Conservation (phyloP, 1,139 yeast genomes). For the Petasospora fabianii region DNA sequence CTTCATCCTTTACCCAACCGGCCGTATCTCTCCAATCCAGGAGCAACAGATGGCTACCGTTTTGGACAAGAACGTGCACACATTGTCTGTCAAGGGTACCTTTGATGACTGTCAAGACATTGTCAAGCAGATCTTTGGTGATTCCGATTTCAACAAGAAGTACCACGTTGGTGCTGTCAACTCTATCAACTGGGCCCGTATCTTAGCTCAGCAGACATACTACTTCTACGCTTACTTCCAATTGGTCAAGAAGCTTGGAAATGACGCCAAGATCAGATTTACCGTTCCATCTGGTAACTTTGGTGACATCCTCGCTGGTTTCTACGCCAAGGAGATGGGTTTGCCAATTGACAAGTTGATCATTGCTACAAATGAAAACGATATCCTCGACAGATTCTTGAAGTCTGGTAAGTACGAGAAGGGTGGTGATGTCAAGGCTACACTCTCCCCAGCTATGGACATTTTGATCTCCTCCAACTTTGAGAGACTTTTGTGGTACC, state of each 20-base stretch:
- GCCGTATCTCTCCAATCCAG: constrained; percentile 95
- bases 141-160: constrained; percentile 76
- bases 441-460: constrained; percentile 98
- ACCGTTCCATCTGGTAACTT: constrained; percentile 98
- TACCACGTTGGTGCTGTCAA: constrained; percentile 97
- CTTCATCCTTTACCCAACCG: constrained; percentile 93
- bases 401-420: constrained; percentile 81
- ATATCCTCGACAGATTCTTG: constrained; percentile 88
- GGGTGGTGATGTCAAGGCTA: constrained; percentile 73
- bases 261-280: constrained; percentile 58
- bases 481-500: constrained; percentile 93
- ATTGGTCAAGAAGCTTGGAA: constrained; percentile 44
- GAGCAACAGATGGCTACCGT: constrained; percentile 99
- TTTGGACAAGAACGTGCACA: constrained; percentile 89
- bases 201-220: constrained; percentile 94
- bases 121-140: constrained; percentile 91
- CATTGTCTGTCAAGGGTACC: constrained; percentile 90
- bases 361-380: constrained; percentile 94
- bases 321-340: constrained; percentile 93
- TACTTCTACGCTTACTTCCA: constrained; percentile 90
- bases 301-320: constrained; percentile 97
- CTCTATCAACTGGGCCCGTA: constrained; percentile 98
- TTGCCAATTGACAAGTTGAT: constrained; percentile 81
- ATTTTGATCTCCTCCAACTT: constrained; percentile 91
- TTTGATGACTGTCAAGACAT: constrained; percentile 98